phyloP scores from a whole-genome alignment of 495 filamentous ascomycete species.

The Tuber umbilicatum region DNA sequence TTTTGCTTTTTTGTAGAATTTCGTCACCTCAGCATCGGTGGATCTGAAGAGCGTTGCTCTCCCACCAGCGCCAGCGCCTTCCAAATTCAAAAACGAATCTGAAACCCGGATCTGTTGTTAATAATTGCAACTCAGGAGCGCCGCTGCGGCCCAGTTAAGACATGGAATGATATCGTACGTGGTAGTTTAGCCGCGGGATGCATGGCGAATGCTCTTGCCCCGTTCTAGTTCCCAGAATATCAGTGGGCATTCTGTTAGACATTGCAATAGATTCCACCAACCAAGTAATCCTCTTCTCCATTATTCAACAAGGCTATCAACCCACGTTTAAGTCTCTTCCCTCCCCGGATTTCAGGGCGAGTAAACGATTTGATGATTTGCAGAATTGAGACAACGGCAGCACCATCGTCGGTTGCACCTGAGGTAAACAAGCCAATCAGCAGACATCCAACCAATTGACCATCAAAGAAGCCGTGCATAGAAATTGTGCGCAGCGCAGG shows the following conservation, averaged over 20 bases:
- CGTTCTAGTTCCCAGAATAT: conserved; percentile 49
- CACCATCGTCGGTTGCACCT: conserved; percentile 89
- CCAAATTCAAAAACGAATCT: conserved; percentile 85
- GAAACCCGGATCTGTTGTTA: conserved; percentile 46
- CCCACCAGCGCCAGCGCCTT: conserved; percentile 90
- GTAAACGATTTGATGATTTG: conserved; percentile 89
- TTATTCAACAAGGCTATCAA: conserved; percentile 88
- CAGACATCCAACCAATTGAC: not conserved
- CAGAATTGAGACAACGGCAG: conserved; percentile 76
- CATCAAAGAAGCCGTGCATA: not conserved
- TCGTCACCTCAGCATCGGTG: conserved; percentile 80
- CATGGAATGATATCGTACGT: conserved; percentile 22
- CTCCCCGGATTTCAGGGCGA: conserved; percentile 46
- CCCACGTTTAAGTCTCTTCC: conserved; percentile 69
- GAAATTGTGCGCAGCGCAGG: not conserved
- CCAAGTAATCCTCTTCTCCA: conserved; percentile 84
- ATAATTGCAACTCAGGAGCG: not conserved
- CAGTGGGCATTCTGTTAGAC: not conserved
- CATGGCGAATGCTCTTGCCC: conserved; percentile 75
- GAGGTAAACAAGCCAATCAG: conserved; percentile 13
- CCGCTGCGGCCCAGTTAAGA: not conserved
- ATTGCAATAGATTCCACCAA: conserved; percentile 9
- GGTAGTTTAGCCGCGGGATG: conserved; percentile 59
- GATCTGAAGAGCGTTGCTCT: conserved; percentile 78
- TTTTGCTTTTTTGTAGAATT: conserved; percentile 60